Evolutionary conservation across 495 filamentous ascomycete species (phyloP).

Genomic region (Tuber melanosporum): DNA sequence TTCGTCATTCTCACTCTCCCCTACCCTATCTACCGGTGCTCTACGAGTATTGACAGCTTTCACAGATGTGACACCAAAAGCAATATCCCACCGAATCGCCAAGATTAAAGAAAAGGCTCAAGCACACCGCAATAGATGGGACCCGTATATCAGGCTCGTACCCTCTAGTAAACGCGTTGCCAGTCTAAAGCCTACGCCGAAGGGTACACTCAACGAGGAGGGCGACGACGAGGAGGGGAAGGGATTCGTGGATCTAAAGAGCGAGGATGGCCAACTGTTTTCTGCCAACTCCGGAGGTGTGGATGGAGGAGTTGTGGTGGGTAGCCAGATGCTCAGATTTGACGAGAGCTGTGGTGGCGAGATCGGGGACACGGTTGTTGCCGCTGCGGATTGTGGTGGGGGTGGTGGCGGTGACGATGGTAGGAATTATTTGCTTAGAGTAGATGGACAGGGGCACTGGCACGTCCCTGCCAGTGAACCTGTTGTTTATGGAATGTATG

Average conservation of each 20-base stretch:
- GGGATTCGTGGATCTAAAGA: neutral
- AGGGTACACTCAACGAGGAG: neutral
- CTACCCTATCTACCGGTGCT: neutral
- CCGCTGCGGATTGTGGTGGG: neutral
- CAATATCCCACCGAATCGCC: slow-evolving; percentile 39
- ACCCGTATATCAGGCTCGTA: slow-evolving; percentile 16
- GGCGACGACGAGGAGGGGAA: neutral
- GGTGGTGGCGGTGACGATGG: neutral
- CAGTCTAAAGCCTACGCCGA: neutral
- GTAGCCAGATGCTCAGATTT: neutral
- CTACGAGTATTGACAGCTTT: slow-evolving; percentile 10
- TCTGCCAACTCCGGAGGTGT: neutral
- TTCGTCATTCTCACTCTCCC: slow-evolving; percentile 5
- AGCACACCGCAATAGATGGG: slow-evolving; percentile 21
- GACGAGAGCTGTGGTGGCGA: neutral
- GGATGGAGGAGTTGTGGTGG: neutral
- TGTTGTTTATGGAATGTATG: neutral
- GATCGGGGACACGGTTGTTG: neutral
- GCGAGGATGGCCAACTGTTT: neutral
- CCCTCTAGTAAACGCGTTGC: neutral
- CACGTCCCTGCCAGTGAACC: neutral
- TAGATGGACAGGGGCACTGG: neutral
- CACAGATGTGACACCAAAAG: slow-evolving; percentile 37
- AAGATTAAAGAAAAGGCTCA: slow-evolving; percentile 42
- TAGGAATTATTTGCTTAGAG: neutral